Percentiles rank a stretch among this genome's conserved stretches.
phyloP scores from a whole-genome alignment of 306 rosid species.

The Cercis canadensis region DNA sequence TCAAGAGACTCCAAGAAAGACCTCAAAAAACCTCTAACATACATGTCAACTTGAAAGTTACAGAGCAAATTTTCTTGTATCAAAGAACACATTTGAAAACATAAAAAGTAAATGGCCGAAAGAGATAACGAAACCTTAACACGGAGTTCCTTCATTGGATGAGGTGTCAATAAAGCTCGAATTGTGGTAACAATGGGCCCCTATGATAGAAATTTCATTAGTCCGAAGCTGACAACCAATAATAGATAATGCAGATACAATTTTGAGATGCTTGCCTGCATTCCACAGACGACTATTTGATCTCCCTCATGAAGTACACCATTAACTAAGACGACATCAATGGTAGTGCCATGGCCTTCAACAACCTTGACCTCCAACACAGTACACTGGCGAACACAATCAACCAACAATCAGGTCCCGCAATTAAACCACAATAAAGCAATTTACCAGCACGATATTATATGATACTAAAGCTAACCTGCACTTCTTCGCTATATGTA shows the following conservation, averaged over 20 bases:
- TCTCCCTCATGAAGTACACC: constrained; percentile 99
- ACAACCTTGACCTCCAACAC: constrained; percentile 96
- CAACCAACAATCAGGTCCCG: constrained; percentile 45
- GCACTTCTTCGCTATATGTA: constrained; percentile 83
- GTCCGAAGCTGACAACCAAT: constrained; percentile 12
- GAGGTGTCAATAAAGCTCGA: constrained; percentile 95
- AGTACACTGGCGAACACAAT: constrained; percentile 73
- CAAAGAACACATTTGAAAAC: constrained; percentile 11
- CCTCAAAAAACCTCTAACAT: constrained; percentile 4
- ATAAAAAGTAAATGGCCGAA: background rate
- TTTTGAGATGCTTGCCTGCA: constrained; percentile 70
- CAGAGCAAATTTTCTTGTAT: constrained; percentile 13
- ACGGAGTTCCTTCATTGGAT: constrained; percentile 97
- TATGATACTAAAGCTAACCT: constrained; percentile 58
- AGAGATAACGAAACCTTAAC: constrained; percentile 68
- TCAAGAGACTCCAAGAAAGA: background rate
- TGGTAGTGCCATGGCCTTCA: constrained; percentile 98
- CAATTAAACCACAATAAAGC: constrained; percentile 33
- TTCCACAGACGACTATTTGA: constrained; percentile 95
- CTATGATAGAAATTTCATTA: constrained; percentile 47
- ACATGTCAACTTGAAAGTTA: background rate
- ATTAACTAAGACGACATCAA: constrained; percentile 93
- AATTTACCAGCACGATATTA: constrained; percentile 34
- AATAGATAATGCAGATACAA: constrained; percentile 10
- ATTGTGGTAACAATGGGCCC: constrained; percentile 87